Conservation (phyloP, 768 basidiomycete genomes). For the Russula abietina region DNA sequence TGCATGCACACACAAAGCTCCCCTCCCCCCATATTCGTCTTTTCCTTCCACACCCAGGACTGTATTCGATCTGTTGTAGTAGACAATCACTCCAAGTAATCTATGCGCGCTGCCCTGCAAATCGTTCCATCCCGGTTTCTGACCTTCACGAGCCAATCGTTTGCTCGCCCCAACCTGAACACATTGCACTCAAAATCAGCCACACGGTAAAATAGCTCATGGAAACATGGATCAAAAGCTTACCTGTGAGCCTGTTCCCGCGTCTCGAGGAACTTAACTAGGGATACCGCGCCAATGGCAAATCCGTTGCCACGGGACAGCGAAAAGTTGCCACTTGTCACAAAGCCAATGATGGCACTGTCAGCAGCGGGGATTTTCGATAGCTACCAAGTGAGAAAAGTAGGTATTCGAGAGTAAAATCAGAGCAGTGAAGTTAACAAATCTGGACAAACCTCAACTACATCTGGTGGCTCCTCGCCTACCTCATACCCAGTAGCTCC, state of each 20-base stretch:
- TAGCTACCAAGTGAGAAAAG: conserved; percentile 36
- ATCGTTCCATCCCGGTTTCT: conserved; percentile 47
- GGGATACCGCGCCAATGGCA: conserved; percentile 67
- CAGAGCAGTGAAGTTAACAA: background rate
- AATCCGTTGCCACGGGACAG: conserved; percentile 71
- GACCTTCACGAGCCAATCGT: conserved; percentile 50
- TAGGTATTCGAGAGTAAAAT: background rate
- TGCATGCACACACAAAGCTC: conserved; percentile 2
- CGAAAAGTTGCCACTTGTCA: conserved; percentile 81
- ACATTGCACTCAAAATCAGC: background rate
- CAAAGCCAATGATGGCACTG: conserved; percentile 63
- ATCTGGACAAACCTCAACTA: conserved; percentile 30
- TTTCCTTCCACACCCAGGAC: conserved; percentile 5
- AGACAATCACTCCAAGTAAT: conserved; percentile 16
- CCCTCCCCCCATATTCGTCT: background rate
- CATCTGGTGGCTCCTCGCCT: conserved; percentile 26
- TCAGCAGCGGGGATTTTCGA: conserved; percentile 39
- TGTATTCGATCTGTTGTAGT: conserved; percentile 16
- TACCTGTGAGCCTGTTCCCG: conserved; percentile 44
- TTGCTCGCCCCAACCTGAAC: conserved; percentile 16
- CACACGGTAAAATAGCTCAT: background rate
- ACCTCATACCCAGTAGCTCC: conserved; percentile 23
- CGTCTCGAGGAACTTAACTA: conserved; percentile 47
- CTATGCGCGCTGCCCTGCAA: conserved; percentile 20
- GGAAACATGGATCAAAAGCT: conserved; percentile 2